Evolutionary conservation across 768 basidiomycete species (phyloP).

Genomic region (Dictyophora rubrovolvata): DNA sequence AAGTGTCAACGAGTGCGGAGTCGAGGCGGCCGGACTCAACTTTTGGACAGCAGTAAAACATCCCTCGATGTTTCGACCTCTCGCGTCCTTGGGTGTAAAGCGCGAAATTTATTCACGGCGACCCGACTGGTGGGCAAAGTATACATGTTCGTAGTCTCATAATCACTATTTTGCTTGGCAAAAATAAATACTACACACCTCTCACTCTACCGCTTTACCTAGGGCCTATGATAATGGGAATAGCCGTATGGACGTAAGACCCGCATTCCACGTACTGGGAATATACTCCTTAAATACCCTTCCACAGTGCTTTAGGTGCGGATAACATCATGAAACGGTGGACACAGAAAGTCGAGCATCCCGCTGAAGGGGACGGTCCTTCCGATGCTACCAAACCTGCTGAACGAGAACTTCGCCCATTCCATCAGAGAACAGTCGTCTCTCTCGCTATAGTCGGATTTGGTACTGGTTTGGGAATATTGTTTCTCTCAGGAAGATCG

Average conservation of each 20-base stretch:
- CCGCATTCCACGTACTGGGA: neutral
- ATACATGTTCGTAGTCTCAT: constrained; percentile 1
- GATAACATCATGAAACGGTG: constrained; percentile 1
- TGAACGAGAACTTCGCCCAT: constrained; percentile 2
- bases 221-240: constrained; percentile 6
- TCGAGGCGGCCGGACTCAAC: too few relatives aligned
- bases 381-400: neutral
- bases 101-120: constrained; percentile 5
- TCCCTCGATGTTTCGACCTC: neutral
- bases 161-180: neutral
- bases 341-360: constrained; percentile 1
- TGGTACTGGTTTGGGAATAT: constrained; percentile 2
- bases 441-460: constrained; percentile 1
- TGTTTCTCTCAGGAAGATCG: constrained; percentile 6
- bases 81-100: neutral
- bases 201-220: neutral
- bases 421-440: constrained; percentile 1
- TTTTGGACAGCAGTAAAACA: neutral
- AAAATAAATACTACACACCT: neutral
- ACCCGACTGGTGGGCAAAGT: constrained; percentile 8
- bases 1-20: too few relatives aligned
- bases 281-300: neutral
- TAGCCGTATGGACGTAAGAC: constrained; percentile 5
- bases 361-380: neutral
- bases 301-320: constrained; percentile 2